Conservation (phyloP, 371 early-diverging fungal species). For the Entomophthora muscae region DNA sequence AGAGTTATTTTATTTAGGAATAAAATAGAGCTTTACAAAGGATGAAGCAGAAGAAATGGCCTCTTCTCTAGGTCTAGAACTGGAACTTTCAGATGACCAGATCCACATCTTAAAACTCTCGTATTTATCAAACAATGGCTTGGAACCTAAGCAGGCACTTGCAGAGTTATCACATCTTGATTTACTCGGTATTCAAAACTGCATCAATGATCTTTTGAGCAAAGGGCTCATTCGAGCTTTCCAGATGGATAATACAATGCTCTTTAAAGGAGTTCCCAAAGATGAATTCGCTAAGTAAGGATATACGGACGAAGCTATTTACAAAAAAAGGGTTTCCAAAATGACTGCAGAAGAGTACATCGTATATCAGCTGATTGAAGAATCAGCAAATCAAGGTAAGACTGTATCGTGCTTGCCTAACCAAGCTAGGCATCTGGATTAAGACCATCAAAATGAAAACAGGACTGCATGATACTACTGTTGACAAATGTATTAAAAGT, state of each 20-base stretch:
- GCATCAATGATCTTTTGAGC: neutral
- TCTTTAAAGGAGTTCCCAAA: neutral
- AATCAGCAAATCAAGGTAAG: neutral
- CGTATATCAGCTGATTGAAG: neutral
- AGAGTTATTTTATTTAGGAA: too few species aligned
- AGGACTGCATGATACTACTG: conserved; percentile 62
- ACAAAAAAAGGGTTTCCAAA: neutral
- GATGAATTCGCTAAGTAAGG: neutral
- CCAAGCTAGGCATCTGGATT: conserved; percentile 55
- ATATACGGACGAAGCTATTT: neutral
- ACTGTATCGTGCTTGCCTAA: neutral
- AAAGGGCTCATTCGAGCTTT: neutral
- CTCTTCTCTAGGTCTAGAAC: neutral
- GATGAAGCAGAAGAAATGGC: neutral
- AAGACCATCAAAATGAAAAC: conserved; percentile 74
- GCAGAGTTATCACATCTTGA: neutral
- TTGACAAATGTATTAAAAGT: conserved; percentile 60
- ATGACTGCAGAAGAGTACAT: neutral
- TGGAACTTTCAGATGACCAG: neutral
- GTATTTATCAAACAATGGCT: neutral
- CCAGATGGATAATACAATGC: neutral
- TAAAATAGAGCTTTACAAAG: neutral
- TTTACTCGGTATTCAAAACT: neutral
- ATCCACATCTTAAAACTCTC: neutral
- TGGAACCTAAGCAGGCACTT: neutral